Percentiles rank a stretch among this genome's conserved stretches.
phyloP scores from a whole-genome alignment of 1,284 basidiomycete genomes.

The Leccinum insigne region DNA sequence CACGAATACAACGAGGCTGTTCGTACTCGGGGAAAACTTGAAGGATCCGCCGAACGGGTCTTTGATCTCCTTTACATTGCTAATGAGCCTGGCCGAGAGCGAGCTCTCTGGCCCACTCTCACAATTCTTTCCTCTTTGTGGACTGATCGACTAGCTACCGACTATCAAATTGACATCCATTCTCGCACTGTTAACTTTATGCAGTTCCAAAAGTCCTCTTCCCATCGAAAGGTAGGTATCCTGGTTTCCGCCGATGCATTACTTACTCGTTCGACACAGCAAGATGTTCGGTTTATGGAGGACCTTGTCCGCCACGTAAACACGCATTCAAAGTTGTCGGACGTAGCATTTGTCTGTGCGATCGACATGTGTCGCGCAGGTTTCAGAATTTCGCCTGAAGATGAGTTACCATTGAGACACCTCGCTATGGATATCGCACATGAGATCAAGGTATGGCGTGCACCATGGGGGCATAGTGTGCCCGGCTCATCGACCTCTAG shows the following conservation, averaged over 20 bases:
- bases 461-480: neutral
- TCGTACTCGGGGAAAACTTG: conserved; percentile 61
- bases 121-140: conserved; percentile 77
- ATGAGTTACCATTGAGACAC: conserved; percentile 68
- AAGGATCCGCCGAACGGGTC: conserved; percentile 80
- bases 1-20: conserved; percentile 80
- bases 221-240: conserved; percentile 42
- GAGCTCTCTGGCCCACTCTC: conserved; percentile 82
- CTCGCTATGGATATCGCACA: conserved; percentile 75
- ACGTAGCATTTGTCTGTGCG: conserved; percentile 72
- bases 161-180: conserved; percentile 45
- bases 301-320: conserved; percentile 54
- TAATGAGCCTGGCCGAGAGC: conserved; percentile 53
- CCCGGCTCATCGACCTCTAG: conserved; percentile 31
- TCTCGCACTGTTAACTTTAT: conserved; percentile 35
- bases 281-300: conserved; percentile 59
- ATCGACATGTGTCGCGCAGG: conserved; percentile 86
- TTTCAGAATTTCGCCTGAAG: conserved; percentile 61
- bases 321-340: conserved; percentile 53
- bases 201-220: conserved; percentile 32
- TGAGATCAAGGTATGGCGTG: conserved; percentile 65
- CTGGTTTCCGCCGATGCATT: neutral
- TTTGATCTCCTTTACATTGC: conserved; percentile 75
- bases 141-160: conserved; percentile 68
- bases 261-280: conserved; percentile 9